Conservation (phyloP, 805 yeast genomes). For the Allodekkera sacchari region DNA sequence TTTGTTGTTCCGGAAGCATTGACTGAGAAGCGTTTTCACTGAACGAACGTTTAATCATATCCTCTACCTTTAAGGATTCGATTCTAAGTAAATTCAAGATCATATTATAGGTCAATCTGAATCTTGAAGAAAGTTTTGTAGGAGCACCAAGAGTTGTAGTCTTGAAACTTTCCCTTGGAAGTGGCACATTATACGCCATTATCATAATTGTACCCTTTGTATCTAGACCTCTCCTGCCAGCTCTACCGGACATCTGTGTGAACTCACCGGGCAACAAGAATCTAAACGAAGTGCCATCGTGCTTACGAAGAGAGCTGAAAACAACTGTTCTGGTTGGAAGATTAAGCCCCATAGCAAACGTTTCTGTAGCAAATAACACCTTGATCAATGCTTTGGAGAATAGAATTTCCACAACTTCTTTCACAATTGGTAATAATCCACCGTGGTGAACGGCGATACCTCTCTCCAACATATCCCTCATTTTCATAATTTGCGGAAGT, state of each 20-base stretch:
- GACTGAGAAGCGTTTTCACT: slow-evolving; percentile 86
- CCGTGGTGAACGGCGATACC: slow-evolving; percentile 99
- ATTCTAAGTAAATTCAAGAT: slow-evolving; percentile 83
- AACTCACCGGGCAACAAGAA: slow-evolving; percentile 90
- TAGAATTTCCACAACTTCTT: slow-evolving; percentile 91
- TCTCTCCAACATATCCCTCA: slow-evolving; percentile 74
- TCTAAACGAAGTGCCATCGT: slow-evolving; percentile 81
- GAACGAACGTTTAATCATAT: slow-evolving; percentile 94
- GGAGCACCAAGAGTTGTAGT: slow-evolving; percentile 84
- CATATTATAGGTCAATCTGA: slow-evolving; percentile 93
- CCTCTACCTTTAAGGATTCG: slow-evolving; percentile 94
- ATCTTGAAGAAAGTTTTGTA: slow-evolving; percentile 84
- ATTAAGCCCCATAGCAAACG: slow-evolving; percentile 97
- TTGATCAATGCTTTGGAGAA: slow-evolving; percentile 82
- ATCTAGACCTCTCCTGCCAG: slow-evolving; percentile 96
- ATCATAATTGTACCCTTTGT: slow-evolving; percentile 89
- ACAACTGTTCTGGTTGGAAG: slow-evolving; percentile 95
- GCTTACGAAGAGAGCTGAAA: slow-evolving; percentile 76
- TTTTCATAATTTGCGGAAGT: slow-evolving; percentile 79
- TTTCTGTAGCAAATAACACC: slow-evolving; percentile 93
- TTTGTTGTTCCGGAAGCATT: slow-evolving; percentile 77
- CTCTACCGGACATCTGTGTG: slow-evolving; percentile 98
- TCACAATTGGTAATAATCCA: slow-evolving; percentile 81
- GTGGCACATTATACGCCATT: slow-evolving; percentile 70
- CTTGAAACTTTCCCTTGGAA: slow-evolving; percentile 51